phyloP scores from a whole-genome alignment of 345 rosid genomes.

The Citropsis articulata region DNA sequence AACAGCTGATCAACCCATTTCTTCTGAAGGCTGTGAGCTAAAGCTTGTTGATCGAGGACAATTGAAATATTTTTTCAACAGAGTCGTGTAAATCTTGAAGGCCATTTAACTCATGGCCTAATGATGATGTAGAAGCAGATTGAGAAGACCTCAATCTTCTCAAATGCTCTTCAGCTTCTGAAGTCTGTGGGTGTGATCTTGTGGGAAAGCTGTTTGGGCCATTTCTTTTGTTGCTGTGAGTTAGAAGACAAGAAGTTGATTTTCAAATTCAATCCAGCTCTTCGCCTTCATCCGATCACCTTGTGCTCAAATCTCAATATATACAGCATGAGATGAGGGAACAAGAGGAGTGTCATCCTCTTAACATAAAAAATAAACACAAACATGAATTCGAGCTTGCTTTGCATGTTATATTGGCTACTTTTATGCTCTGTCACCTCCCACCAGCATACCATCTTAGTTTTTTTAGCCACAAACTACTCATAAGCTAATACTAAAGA shows the following conservation, averaged over 20 bases:
- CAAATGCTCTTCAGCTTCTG: slow-evolving; percentile 32
- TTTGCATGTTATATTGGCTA: too few relatives aligned
- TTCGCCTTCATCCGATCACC: not conserved
- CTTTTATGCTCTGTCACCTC: not conserved
- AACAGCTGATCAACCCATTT: slow-evolving; percentile 5
- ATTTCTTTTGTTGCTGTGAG: too few relatives aligned
- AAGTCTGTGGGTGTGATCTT: slow-evolving; percentile 33
- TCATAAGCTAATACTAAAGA: not conserved
- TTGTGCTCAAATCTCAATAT: not conserved
- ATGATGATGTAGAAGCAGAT: not conserved
- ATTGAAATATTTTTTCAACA: slow-evolving; percentile 12
- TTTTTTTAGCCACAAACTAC: not conserved
- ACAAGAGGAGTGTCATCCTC: slow-evolving; percentile 14
- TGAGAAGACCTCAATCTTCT: too few relatives aligned
- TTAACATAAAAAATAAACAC: not conserved
- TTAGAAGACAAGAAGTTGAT: not conserved
- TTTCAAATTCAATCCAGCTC: not conserved
- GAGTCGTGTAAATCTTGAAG: slow-evolving; percentile 33
- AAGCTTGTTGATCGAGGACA: slow-evolving; percentile 7
- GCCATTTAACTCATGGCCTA: too few relatives aligned
- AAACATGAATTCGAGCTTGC: not conserved
- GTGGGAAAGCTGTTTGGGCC: slow-evolving; percentile 42
- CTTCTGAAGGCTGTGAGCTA: not conserved
- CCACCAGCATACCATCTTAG: not conserved
- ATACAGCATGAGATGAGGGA: not conserved